phyloP scores from a whole-genome alignment of 2,329 filamentous ascomycete genomes.

The Fusarium sublunatum region DNA sequence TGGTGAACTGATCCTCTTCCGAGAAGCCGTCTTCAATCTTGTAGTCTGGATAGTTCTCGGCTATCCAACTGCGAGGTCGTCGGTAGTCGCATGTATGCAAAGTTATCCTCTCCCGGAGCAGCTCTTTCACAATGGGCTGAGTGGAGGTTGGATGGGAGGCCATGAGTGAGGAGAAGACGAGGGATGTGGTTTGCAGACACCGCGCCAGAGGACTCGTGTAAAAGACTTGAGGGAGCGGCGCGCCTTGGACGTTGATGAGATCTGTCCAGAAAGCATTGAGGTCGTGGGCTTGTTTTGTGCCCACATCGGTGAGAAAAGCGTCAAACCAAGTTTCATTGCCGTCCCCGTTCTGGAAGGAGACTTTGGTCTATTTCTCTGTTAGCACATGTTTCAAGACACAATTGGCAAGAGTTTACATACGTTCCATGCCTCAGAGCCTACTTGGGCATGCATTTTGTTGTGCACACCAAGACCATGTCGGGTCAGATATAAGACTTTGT shows the following conservation, averaged over 20 bases:
- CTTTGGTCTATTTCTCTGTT: slow-evolving; percentile 44
- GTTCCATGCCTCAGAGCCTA: slow-evolving; percentile 68
- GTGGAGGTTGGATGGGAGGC: slow-evolving; percentile 54
- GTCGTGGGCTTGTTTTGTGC: slow-evolving; percentile 63
- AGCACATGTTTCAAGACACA: background rate
- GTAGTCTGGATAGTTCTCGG: slow-evolving; percentile 61
- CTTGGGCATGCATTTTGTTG: slow-evolving; percentile 63
- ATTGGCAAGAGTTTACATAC: slow-evolving; percentile 40
- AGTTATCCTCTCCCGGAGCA: slow-evolving; percentile 68
- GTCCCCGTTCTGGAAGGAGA: slow-evolving; percentile 55
- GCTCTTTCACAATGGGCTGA: slow-evolving; percentile 66
- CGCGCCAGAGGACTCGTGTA: slow-evolving; percentile 69
- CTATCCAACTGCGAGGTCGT: slow-evolving; percentile 60
- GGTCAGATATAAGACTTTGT: slow-evolving; percentile 65
- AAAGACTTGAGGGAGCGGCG: slow-evolving; percentile 64
- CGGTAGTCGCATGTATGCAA: slow-evolving; percentile 72
- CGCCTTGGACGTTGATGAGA: slow-evolving; percentile 57
- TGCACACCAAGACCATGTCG: slow-evolving; percentile 67
- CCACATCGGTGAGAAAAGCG: slow-evolving; percentile 62
- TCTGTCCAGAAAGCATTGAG: slow-evolving; percentile 64
- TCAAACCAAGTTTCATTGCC: slow-evolving; percentile 55
- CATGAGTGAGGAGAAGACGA: slow-evolving; percentile 61
- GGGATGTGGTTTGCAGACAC: slow-evolving; percentile 66
- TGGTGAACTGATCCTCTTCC: slow-evolving; percentile 67
- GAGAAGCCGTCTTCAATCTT: slow-evolving; percentile 64